Percentiles rank a stretch among this genome's conserved stretches.
These are phyloP conservation scores for Boletus subcaerulescens DNA, from an alignment of 768 basidiomycete genomes.

Conservation along the genomic window DNA sequence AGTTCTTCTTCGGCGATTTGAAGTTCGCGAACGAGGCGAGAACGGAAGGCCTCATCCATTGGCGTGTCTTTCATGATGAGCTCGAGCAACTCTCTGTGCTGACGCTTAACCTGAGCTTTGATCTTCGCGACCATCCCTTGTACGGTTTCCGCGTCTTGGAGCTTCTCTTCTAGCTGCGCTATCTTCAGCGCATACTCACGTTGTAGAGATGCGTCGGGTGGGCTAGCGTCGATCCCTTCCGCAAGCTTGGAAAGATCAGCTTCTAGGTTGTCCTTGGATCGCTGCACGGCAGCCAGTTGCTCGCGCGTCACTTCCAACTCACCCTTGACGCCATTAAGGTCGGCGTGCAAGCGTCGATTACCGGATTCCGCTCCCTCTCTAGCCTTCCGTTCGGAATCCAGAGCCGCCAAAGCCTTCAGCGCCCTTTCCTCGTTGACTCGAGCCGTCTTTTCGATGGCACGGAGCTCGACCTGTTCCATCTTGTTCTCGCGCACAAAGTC, in stretches of 20 bases:
- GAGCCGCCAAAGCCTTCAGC: constrained; percentile 50
- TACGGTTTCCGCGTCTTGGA: constrained; percentile 54
- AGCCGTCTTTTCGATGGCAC: constrained; percentile 66
- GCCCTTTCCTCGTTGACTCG: constrained; percentile 62
- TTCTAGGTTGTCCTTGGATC: constrained; percentile 66
- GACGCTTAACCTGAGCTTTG: constrained; percentile 59
- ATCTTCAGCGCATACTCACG: constrained; percentile 65
- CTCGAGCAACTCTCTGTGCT: constrained; percentile 71
- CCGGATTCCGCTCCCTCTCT: constrained; percentile 66
- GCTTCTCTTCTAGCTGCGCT: constrained; percentile 56
- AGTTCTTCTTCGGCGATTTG: constrained; percentile 51
- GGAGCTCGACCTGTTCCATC: constrained; percentile 59
- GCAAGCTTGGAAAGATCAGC: constrained; percentile 63
- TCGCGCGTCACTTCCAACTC: constrained; percentile 57
- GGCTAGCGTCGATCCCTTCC: constrained; percentile 51
- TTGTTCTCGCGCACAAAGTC: constrained; percentile 76
- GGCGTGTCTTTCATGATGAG: constrained; percentile 56
- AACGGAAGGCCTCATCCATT: constrained; percentile 59
- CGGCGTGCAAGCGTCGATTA: constrained; percentile 55
- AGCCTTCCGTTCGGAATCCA: constrained; percentile 65
- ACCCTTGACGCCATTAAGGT: constrained; percentile 52
- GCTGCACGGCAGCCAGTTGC: constrained; percentile 50
- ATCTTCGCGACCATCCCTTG: constrained; percentile 51
- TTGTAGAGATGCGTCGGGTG: constrained; percentile 56
- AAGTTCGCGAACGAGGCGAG: constrained; percentile 59